phyloP scores from a whole-genome alignment of 2,329 filamentous ascomycete species.

The Dactylellina parvicollis region DNA sequence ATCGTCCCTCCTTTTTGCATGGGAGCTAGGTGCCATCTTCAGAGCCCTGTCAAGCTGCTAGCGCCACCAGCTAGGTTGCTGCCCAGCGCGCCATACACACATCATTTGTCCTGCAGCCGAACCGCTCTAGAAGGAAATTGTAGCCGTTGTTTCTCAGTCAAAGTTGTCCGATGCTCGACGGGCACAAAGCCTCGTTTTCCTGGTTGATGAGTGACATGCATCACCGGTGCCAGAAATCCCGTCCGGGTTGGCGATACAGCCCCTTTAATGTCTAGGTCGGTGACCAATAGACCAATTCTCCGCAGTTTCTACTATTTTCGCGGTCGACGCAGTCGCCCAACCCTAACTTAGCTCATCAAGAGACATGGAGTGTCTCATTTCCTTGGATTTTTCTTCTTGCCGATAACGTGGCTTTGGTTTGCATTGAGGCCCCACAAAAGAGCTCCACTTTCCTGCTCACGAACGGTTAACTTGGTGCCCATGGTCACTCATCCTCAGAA shows the following conservation, averaged over 20 bases:
- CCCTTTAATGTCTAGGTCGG: slow-evolving; percentile 21
- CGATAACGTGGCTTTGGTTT: slow-evolving; percentile 42
- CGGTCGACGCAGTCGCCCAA: slow-evolving; percentile 9
- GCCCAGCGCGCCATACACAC: slow-evolving; percentile 45
- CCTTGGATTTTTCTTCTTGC: slow-evolving; percentile 33
- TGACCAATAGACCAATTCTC: slow-evolving; percentile 35
- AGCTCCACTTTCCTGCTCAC: slow-evolving; percentile 44
- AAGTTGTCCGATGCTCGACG: slow-evolving; percentile 43
- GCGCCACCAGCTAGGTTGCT: slow-evolving; percentile 48
- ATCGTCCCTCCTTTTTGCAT: background rate
- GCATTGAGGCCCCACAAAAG: slow-evolving; percentile 24
- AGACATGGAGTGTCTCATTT: slow-evolving; percentile 46
- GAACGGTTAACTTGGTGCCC: slow-evolving; percentile 1
- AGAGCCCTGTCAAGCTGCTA: slow-evolving; percentile 36
- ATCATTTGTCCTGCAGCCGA: slow-evolving; percentile 36
- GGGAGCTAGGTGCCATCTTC: slow-evolving; percentile 16
- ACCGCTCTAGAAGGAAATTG: slow-evolving; percentile 38
- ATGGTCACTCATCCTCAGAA: background rate
- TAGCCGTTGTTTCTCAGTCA: slow-evolving; percentile 32
- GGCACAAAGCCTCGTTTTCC: slow-evolving; percentile 23
- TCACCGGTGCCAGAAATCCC: slow-evolving; percentile 1
- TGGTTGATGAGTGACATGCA: slow-evolving; percentile 43
- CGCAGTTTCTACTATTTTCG: slow-evolving; percentile 16
- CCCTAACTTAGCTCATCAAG: slow-evolving; percentile 33
- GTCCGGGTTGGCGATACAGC: slow-evolving; percentile 9